Evolutionary conservation across 1,284 basidiomycete species (phyloP), one percentile per base, ranked within the genome.

Genomic region (Jaminaea rosea): DNA sequence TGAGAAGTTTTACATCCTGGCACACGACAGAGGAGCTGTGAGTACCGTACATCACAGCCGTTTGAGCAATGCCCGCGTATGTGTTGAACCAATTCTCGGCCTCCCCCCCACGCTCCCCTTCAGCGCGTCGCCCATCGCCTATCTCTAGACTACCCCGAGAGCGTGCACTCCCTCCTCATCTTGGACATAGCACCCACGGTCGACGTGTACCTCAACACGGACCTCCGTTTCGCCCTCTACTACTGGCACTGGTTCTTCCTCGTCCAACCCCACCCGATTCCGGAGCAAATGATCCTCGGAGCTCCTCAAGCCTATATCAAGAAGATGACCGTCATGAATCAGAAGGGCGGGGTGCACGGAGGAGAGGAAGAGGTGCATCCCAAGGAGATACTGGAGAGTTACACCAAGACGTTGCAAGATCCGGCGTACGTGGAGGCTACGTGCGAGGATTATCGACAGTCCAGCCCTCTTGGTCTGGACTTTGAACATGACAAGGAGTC

Each of bases 361-460:
- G 15, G n/a, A 17, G 37, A 53, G 24, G 31, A 36, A 10, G 5
- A 21, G 11, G 1, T 59, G 50, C 39, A 42, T 23, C 39, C 52
- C 15, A 15, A 11, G 9, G 31, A 54, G 13, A 39, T 53, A 27
- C 11, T 53, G 15, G 23, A 26, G 5, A 32, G 26, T 15, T 55
- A 48, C 21, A 24, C 13, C 52, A 69, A 2, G 69, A 69, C 44
- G 59, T 63, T 45, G 64, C 67, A 19, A 13, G 34, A 26, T 34
- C 34, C 32, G n/a, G 10, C n/a, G 26, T 9, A 47, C 32, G 23
- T 31, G 27, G 31, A 46, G 17, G 63, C 68, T 13, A 63, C 55
- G 49, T 76, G 75, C 55, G 76, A 77, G 59, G 75, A 76, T 56
- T 77, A 77, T 53, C 68, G 76, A 2, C 74, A 75, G 0, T 67